Evolutionary conservation across 225 moss, liverwort and hornwort genomes (phyloP).

Genomic region (Pseudoscleropodium purum): DNA sequence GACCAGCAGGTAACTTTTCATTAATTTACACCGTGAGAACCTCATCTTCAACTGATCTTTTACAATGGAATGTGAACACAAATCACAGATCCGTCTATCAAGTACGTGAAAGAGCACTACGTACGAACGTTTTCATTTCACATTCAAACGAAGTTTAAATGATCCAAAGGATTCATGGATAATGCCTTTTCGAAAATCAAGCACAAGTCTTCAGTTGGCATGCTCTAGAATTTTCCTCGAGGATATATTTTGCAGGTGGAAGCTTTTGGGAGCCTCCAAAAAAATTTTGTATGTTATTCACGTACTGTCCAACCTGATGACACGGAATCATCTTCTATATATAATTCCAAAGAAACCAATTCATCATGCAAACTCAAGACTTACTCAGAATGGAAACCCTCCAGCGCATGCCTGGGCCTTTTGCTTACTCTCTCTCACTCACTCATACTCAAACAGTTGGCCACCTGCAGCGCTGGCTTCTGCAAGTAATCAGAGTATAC

Average conservation of each 20-base stretch:
- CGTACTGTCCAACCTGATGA: not conserved
- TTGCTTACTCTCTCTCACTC: not conserved
- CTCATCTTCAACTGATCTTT: not conserved
- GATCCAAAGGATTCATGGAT: not conserved
- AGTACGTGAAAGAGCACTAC: not conserved
- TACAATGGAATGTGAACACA: not conserved
- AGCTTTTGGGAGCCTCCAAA: not conserved
- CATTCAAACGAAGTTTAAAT: too few relatives aligned
- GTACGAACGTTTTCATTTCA: too few relatives aligned
- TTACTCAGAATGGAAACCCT: constrained; percentile 13
- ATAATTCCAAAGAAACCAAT: not conserved
- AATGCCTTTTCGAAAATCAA: not conserved
- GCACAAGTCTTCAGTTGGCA: not conserved
- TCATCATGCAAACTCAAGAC: not conserved
- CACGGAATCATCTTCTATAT: not conserved
- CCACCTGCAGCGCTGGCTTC: not conserved
- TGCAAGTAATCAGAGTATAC: not conserved
- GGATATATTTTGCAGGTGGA: not conserved
- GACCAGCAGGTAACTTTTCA: not conserved
- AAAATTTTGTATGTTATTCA: not conserved
- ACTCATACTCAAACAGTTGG: not conserved
- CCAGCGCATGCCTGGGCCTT: not conserved
- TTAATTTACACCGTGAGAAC: not conserved
- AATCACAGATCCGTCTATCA: not conserved
- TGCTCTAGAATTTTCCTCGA: not conserved